phyloP scores from a whole-genome alignment of 2,329 filamentous ascomycete genomes.

The Apiospora aurea region DNA sequence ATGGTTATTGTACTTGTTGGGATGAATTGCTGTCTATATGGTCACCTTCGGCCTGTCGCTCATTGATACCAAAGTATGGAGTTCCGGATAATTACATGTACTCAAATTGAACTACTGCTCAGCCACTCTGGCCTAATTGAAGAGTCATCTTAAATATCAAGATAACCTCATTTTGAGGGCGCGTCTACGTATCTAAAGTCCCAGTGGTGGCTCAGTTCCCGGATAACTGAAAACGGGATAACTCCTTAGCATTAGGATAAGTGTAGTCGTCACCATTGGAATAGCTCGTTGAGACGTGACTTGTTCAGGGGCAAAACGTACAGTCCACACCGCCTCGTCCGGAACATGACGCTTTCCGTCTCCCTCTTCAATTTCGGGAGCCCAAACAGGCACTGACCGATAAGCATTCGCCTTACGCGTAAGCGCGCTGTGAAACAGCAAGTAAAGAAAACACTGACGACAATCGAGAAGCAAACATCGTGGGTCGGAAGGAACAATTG shows the following conservation, averaged over 20 bases:
- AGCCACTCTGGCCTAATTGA: too few relatives aligned
- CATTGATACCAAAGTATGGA: constrained; percentile 22
- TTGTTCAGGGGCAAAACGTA: too few relatives aligned
- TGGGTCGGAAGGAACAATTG: not conserved
- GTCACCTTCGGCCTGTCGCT: constrained; percentile 16
- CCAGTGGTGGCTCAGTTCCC: too few relatives aligned
- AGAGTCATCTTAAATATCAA: too few relatives aligned
- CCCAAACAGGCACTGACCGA: not conserved
- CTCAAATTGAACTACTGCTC: not conserved
- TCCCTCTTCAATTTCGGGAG: not conserved
- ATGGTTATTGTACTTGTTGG: too few relatives aligned
- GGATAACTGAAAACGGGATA: too few relatives aligned
- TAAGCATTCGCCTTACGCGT: not conserved
- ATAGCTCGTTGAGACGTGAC: not conserved
- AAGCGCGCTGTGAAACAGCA: not conserved
- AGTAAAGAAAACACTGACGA: not conserved
- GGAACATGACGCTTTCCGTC: not conserved
- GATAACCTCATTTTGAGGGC: too few relatives aligned
- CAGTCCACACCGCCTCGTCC: not conserved
- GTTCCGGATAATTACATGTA: not conserved
- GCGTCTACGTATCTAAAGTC: too few relatives aligned
- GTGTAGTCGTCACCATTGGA: too few relatives aligned
- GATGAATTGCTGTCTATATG: constrained; percentile 5
- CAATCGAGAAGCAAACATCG: not conserved
- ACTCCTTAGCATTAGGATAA: too few relatives aligned